Evolutionary conservation across 179 eudicot genomes (phyloP), one percentile per base, ranked within the genome.

Genomic region (Corrigiola litoralis): DNA sequence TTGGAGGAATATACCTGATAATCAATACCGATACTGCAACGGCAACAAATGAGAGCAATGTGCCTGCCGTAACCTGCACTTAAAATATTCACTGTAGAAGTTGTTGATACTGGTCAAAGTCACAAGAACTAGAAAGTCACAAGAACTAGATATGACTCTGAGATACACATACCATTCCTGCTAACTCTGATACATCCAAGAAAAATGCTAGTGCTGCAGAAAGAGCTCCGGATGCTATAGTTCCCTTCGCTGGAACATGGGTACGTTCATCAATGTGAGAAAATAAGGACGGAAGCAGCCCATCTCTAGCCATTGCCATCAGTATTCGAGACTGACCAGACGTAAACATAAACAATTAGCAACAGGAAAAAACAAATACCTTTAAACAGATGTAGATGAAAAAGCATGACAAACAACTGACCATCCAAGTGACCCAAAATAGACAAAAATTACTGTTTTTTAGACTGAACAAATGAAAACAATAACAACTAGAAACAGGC

Each of bases 261-360:
- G 95, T 83, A 51, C n/a, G 75, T 72, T 74, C 72, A 71, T 83
- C 73, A 50, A 87, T 80, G 40, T 87, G 84, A 11, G 95, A 78
- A 63, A 87, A 86, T 74, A 85, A 87, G 32, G 87, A 68, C 14
- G 95, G 95, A 23, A 87, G 73, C 79, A 87, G 58, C 25, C 95
- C 95, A 74, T 87, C 95, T 78, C 95, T 81, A 73, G 95, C 88
- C 95, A 87, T 87, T 47, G 87, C 95, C 95, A 87, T 81, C 58
- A 87, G 75, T 55, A 85, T 80, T 58, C 95, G 85, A 44, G 95
- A 87, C 95, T 87, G 87, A 52, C 58, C 38, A 69, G 46, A 85
- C 79, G 58, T 60, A 46, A 63, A 31, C 51, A 57, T 55, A 48
- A 67, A 20, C 23, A 57, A 49, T 74, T 24, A 73, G 36, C 46